A percentile compares a stretch with the other conserved stretches of the same genome.
phyloP scores from a whole-genome alignment of 2,329 filamentous ascomycete genomes.

The Metarhizium sp. region DNA sequence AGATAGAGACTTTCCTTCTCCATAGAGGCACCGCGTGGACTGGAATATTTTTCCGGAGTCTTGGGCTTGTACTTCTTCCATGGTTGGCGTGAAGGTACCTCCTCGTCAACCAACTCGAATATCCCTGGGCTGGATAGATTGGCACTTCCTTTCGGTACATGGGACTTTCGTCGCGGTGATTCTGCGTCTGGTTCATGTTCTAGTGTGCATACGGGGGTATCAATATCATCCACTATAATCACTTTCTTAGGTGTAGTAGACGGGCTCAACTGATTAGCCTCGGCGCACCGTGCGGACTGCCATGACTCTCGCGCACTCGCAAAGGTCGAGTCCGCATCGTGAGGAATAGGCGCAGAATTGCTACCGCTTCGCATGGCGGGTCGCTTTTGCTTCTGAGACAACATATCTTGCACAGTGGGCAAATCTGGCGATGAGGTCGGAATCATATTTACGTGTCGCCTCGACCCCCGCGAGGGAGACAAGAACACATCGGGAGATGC shows the following conservation, averaged over 20 bases:
- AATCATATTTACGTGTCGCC: slow-evolving; percentile 18
- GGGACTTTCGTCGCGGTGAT: background rate
- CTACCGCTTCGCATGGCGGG: slow-evolving; percentile 26
- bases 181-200: background rate
- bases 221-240: slow-evolving; percentile 3
- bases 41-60: background rate
- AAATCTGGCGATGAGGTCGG: slow-evolving; percentile 46
- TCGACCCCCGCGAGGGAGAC: slow-evolving; percentile 21
- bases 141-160: background rate
- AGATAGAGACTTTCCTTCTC: background rate
- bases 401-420: slow-evolving; percentile 40
- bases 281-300: slow-evolving; percentile 19
- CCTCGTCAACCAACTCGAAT: background rate
- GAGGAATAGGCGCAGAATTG: slow-evolving; percentile 26
- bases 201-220: slow-evolving; percentile 1
- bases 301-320: slow-evolving; percentile 31
- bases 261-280: slow-evolving; percentile 2
- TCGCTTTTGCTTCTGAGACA: slow-evolving; percentile 25
- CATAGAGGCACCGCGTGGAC: background rate
- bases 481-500: slow-evolving; percentile 22
- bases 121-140: background rate
- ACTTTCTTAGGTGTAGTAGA: background rate
- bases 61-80: slow-evolving; percentile 27
- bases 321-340: slow-evolving; percentile 27
- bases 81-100: slow-evolving; percentile 17